phyloP scores from a whole-genome alignment of 2,329 filamentous ascomycete species.

The Boeremia exigua region DNA sequence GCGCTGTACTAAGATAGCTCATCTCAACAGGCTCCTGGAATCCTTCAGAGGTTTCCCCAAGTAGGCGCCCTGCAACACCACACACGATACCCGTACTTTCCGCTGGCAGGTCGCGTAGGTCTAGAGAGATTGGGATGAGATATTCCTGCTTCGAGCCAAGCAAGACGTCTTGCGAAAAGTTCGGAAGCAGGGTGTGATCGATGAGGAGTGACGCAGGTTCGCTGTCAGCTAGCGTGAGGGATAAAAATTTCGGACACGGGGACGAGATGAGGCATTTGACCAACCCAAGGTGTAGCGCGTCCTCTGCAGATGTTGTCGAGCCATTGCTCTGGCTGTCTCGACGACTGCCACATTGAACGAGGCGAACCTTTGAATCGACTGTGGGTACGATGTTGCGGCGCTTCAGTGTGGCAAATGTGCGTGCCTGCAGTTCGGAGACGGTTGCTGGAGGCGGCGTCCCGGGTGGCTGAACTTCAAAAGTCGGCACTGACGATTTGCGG shows the following conservation, averaged over 20 bases:
- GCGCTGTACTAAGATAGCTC: slow-evolving; percentile 87
- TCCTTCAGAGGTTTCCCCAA: slow-evolving; percentile 66
- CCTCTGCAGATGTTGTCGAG: slow-evolving; percentile 46
- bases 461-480: slow-evolving; percentile 58
- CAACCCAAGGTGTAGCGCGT: slow-evolving; percentile 55
- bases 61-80: slow-evolving; percentile 83
- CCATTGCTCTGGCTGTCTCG: slow-evolving; percentile 46
- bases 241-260: slow-evolving; percentile 71
- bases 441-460: slow-evolving; percentile 78
- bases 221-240: slow-evolving; percentile 73
- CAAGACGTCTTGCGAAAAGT: slow-evolving; percentile 67
- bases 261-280: slow-evolving; percentile 56
- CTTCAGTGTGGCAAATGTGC: slow-evolving; percentile 84
- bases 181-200: slow-evolving; percentile 68
- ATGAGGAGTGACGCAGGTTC: slow-evolving; percentile 77
- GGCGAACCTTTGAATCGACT: slow-evolving; percentile 70
- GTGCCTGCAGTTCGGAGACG: slow-evolving; percentile 77
- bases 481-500: slow-evolving; percentile 55
- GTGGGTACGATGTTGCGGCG: slow-evolving; percentile 76
- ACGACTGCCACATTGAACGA: slow-evolving; percentile 82
- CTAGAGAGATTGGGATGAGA: slow-evolving; percentile 85
- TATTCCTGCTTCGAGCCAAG: slow-evolving; percentile 76
- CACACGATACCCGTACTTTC: slow-evolving; percentile 96
- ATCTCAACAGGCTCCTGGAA: slow-evolving; percentile 68
- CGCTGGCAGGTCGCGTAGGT: slow-evolving; percentile 78